Percentiles rank a stretch among this genome's conserved stretches.
Evolutionary conservation across 2,329 filamentous ascomycete genomes (phyloP).

Genomic region (Fusarium sp.): DNA sequence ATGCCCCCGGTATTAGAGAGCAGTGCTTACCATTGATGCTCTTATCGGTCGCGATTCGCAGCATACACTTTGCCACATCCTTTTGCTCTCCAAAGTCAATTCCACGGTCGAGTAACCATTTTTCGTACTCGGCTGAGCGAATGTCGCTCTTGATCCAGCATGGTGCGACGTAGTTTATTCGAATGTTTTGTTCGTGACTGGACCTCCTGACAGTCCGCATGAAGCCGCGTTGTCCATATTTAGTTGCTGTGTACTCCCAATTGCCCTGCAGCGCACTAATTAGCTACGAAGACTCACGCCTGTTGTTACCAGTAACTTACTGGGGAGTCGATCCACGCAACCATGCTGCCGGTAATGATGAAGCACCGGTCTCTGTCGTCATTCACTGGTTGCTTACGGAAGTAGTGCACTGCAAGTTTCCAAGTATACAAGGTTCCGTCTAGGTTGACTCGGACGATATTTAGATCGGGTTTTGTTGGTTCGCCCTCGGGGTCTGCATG

Average conservation of each 20-base stretch:
- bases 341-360: conserved; percentile 65
- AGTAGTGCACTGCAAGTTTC: conserved; percentile 64
- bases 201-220: conserved; percentile 39
- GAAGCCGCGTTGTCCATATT: conserved; percentile 34
- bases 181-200: conserved; percentile 57
- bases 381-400: conserved; percentile 57
- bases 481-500: conserved; percentile 32
- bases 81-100: conserved; percentile 58
- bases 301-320: conserved; percentile 24
- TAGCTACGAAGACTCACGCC: no score
- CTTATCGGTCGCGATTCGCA: conserved; percentile 53
- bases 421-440: conserved; percentile 61
- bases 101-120: conserved; percentile 56
- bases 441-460: conserved; percentile 59
- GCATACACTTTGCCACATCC: conserved; percentile 53
- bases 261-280: conserved; percentile 25
- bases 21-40: conserved; percentile 45
- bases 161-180: conserved; percentile 64
- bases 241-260: conserved; percentile 44
- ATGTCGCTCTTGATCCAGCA: conserved; percentile 59
- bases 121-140: conserved; percentile 58
- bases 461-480: conserved; percentile 57
- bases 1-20: neutral
- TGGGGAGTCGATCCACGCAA: conserved; percentile 63
- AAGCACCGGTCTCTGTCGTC: conserved; percentile 62